These are phyloP conservation scores for Candida hungchunana DNA, from an alignment of 805 yeast genomes.

Conservation along the genomic window DNA sequence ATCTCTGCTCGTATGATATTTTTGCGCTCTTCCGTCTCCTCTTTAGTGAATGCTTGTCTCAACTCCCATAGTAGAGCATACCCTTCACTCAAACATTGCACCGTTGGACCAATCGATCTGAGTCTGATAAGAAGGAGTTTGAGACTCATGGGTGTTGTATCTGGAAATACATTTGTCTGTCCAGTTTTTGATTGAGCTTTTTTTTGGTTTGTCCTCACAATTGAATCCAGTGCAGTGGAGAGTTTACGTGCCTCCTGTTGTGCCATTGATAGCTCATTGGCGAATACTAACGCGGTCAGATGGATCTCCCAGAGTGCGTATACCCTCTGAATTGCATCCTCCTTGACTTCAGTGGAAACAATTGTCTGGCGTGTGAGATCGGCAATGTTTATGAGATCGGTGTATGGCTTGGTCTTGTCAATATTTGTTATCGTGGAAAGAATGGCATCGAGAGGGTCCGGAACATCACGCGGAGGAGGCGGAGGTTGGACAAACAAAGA, in stretches of 20 bases:
- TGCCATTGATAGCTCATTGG: slow-evolving; percentile 22
- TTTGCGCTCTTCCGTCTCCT: not conserved
- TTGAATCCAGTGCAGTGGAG: slow-evolving; percentile 19
- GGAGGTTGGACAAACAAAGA: slow-evolving; percentile 14
- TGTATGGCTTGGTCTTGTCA: slow-evolving; percentile 5
- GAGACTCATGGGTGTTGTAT: slow-evolving; percentile 19
- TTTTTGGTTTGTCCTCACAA: slow-evolving; percentile 3
- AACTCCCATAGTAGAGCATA: slow-evolving; percentile 16
- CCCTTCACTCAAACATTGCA: slow-evolving; percentile 13
- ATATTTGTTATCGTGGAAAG: slow-evolving; percentile 3
- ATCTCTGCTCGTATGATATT: slow-evolving; percentile 1
- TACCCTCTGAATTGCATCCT: slow-evolving; percentile 1
- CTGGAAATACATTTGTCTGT: slow-evolving; percentile 12
- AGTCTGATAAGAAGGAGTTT: slow-evolving; percentile 22
- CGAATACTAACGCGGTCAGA: slow-evolving; percentile 17
- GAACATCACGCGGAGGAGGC: slow-evolving; percentile 3
- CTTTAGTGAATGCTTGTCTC: slow-evolving; percentile 7
- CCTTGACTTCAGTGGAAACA: not conserved
- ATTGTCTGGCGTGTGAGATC: slow-evolving; percentile 10
- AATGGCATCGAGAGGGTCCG: slow-evolving; percentile 3
- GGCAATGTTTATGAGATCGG: slow-evolving; percentile 11
- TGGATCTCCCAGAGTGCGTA: slow-evolving; percentile 25
- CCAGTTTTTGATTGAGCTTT: not conserved
- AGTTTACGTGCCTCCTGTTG: slow-evolving; percentile 26
- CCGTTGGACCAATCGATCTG: slow-evolving; percentile 23